Base-by-base conservation (phyloP, 345 rosid genomes). In the Capsella bursapastoris region DNA sequence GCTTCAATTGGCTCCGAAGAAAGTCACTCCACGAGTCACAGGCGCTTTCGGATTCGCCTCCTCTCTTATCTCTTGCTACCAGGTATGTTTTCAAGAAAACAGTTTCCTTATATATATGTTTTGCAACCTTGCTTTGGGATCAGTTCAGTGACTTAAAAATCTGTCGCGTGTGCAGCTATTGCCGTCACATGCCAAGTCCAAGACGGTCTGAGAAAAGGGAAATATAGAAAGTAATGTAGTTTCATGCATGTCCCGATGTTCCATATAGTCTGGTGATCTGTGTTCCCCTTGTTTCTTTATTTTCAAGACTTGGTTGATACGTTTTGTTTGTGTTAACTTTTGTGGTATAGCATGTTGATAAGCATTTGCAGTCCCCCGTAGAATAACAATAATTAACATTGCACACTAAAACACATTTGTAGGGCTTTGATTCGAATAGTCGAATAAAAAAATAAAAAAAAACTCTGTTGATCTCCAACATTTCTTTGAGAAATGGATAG, bases 21-120 rank as follows among this genome's bases (percentile, higher is more conserved):
- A 91, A 80, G 92, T 91, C 51, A 94, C 86, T 78, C 97, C 98
- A 40, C 97, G 97, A 22, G 92, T 90, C 47, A 91, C 97, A 0
- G 98, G 98, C 53, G 97, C 89, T 22, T 83, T 88, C 18, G 97
- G 97, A 79, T 86, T 94, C 75, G 82, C 74, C 75, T 79, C 83
- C 56, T 94, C 98, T 32, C 86, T 94, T 28, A 91, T 91, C 75
- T 88, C 98, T 48, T 94, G 98, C 78, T 94, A 90, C 77, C 97
- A 94, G 80, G 80, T 76, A 58, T 6, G 7, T 57, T 55, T 50
- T 25, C 22, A 49, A 34, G 7, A 68, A 35, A 37, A n/a, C 63
- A 53, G 6, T 32, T 52, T 31, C 40, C 41, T 50, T 34, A 3
- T 34, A 11, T 34, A 12, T 29, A 18, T 32, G 7, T 34, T 25